Percentiles rank a stretch among this genome's conserved stretches.
phyloP scores from a whole-genome alignment of 1,139 yeast genomes.

The Blastobotrys capitulatus region DNA sequence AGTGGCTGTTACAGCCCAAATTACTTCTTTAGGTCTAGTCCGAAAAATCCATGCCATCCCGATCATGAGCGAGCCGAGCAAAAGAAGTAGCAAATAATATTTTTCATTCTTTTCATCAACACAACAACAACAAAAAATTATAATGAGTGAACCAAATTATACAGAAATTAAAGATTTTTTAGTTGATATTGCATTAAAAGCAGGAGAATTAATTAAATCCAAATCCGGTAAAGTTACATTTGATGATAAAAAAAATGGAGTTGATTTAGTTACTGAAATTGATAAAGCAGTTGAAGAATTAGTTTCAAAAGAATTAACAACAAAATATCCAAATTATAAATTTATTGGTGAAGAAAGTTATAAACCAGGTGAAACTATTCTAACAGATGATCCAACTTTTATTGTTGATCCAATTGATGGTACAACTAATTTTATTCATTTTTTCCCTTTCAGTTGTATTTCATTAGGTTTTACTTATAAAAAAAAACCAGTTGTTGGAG shows the following conservation, averaged over 20 bases:
- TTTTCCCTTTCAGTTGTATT: conserved; percentile 54
- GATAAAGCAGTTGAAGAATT: conserved; percentile 50
- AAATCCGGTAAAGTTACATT: conserved; percentile 44
- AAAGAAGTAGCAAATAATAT: too few relatives aligned
- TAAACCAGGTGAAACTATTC: conserved; percentile 40
- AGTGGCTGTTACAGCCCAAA: too few relatives aligned
- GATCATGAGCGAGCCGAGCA: too few relatives aligned
- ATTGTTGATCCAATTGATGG: conserved; percentile 61
- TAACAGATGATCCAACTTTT: conserved; percentile 51
- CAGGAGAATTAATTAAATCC: conserved; percentile 45
- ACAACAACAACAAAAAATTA: too few relatives aligned
- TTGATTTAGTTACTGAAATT: conserved; percentile 53
- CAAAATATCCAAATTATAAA: conserved; percentile 42
- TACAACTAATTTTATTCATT: conserved; percentile 56
- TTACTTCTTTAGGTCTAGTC: too few relatives aligned
- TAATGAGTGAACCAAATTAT: conserved; percentile 15
- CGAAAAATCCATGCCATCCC: too few relatives aligned
- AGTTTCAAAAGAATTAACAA: conserved; percentile 36
- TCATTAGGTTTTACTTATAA: conserved; percentile 51
- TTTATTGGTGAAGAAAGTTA: conserved; percentile 58
- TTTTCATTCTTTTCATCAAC: too few relatives aligned
- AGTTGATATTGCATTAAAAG: conserved; percentile 45
- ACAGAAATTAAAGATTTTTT: conserved; percentile 39
- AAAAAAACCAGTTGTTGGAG: conserved; percentile 51
- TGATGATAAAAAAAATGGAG: conserved; percentile 51